Percentiles rank a stretch among this genome's conserved stretches.
phyloP scores from a whole-genome alignment of 176 grass and related monocot genomes.

The Microstegium vimineum region DNA sequence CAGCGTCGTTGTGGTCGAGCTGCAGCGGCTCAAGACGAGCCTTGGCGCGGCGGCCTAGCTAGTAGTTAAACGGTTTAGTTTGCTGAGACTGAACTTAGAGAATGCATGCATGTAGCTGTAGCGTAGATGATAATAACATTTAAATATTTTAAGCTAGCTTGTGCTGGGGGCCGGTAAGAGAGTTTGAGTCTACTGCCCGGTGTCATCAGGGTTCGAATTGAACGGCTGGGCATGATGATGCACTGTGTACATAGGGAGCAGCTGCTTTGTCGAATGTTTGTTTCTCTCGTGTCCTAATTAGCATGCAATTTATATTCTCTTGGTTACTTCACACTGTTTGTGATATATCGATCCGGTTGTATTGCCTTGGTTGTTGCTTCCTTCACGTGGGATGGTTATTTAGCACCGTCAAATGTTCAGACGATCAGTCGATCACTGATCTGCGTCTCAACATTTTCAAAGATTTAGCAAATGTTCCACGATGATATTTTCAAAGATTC shows the following conservation, averaged over 20 bases:
- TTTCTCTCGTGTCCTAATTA: background rate
- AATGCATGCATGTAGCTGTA: slow-evolving; percentile 19
- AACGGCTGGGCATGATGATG: background rate
- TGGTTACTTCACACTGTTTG: background rate
- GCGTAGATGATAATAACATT: background rate
- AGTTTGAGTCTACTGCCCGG: background rate
- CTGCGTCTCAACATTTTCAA: too few species aligned
- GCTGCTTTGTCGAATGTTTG: background rate
- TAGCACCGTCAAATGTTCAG: too few species aligned
- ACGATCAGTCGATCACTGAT: too few species aligned
- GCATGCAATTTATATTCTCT: slow-evolving; percentile 8
- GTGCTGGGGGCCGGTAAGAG: background rate
- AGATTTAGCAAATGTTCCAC: too few species aligned
- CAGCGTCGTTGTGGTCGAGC: slow-evolving; percentile 72
- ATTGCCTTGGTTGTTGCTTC: background rate
- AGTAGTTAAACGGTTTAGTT: background rate
- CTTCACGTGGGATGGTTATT: too few species aligned
- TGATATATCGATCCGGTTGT: background rate
- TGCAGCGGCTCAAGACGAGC: slow-evolving; percentile 23
- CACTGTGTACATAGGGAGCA: background rate
- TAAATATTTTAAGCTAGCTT: background rate
- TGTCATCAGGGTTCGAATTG: background rate
- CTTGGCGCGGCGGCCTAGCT: too few species aligned
- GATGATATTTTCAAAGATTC: too few species aligned
- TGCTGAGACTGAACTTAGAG: background rate